Conservation (phyloP, 176 grass and related monocot species). For the Raddia guianensis region DNA sequence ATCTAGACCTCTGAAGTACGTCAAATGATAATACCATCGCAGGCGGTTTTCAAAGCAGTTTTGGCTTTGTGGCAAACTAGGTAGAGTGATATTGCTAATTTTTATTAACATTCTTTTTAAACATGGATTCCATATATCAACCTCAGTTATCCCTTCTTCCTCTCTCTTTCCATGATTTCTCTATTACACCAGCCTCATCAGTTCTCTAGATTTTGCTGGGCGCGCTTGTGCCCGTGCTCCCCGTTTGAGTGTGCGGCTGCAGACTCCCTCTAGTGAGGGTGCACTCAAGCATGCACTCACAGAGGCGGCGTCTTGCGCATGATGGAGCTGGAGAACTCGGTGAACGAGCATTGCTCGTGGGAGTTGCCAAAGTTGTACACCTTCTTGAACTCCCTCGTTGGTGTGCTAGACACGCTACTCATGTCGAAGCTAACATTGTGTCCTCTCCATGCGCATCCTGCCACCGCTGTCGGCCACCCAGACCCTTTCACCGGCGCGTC, state of each 20-base stretch:
- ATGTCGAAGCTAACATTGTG: constrained; percentile 37
- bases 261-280: constrained; percentile 80
- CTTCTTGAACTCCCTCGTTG: constrained; percentile 59
- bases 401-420: constrained; percentile 44
- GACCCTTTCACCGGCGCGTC: not conserved
- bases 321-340: constrained; percentile 80
- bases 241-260: constrained; percentile 26
- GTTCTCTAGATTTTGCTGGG: too few species aligned
- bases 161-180: too few species aligned
- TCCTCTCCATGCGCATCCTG: constrained; percentile 39
- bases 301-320: constrained; percentile 77
- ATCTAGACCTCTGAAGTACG: too few species aligned
- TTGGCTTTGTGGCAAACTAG: too few species aligned
- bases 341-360: constrained; percentile 55
- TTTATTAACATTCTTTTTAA: too few species aligned
- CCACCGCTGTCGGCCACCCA: not conserved
- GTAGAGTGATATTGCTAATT: too few species aligned
- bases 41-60: too few species aligned
- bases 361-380: constrained; percentile 52
- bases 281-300: constrained; percentile 80
- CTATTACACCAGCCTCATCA: too few species aligned
- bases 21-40: too few species aligned
- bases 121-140: too few species aligned
- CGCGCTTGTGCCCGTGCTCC: too few species aligned
- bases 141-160: too few species aligned